Base-by-base conservation (phyloP, 2,329 filamentous ascomycete species). In the Ramichloridium luteum region DNA sequence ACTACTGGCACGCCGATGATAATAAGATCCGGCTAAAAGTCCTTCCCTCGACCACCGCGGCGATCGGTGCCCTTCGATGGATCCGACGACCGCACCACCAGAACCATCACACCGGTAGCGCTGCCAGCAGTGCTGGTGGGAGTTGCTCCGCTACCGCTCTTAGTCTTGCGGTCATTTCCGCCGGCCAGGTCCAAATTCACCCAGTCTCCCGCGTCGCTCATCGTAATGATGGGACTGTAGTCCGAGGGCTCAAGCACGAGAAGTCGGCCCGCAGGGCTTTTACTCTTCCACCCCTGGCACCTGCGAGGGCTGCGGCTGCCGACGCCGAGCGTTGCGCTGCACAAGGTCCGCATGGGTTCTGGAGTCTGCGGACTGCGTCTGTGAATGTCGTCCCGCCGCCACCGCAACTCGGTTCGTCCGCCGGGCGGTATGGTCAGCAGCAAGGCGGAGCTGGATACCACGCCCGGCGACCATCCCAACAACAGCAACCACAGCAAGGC, bases 1-100 rank as follows among this genome's bases (percentile, higher is more conserved):
- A 80, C 43, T 68, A 85, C 36, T 74, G 80, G 28, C 79, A 84
- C 45, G 80, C 73, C 0, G 76, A 76, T 8, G 80, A 84, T 50
- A 84, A 82, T 54, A 72, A 82, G 40, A 69, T 85, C 25, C 71
- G 78, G 27, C 8, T 23, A 8, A n/a, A 8, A 23, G 8, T 23
- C 20, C n/a, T n/a, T n/a, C n/a, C n/a, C n/a, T 61, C 84, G 16
- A 37, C 40, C 23, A 80, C 79, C 8, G 58, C 61, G 8, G 64
- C 68, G 3, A 81, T 77, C 46, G n/a, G n/a, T n/a, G n/a, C n/a
- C n/a, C 69, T 80, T 3, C 61, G 67, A 1, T 80, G 80, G 72
- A 61, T 80, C 27, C 70, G 67, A 15, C 70, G 73, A 18, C n/a
- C n/a, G n/a, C n/a, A n/a, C n/a, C n/a, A n/a, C n/a, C n/a, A n/a